Evolutionary conservation across 2,329 filamentous ascomycete species (phyloP), one percentile per base, ranked within the genome.

Genomic region (Xylaria sp.): DNA sequence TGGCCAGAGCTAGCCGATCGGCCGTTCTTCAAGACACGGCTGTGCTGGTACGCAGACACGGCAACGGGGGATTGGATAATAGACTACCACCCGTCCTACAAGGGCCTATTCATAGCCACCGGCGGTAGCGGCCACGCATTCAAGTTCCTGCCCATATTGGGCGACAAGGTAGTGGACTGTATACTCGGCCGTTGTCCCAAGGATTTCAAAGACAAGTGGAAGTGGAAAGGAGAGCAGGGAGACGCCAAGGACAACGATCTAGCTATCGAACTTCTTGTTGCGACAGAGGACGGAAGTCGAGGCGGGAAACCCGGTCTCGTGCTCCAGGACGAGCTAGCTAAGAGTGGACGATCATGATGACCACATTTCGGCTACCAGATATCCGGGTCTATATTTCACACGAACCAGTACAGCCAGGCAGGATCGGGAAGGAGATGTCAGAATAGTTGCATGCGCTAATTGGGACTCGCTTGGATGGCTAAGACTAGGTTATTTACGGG

Each of bases 1-100:
- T 71, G 81, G 62, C 77, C 77, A 6, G 79, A 80, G 9, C 79
- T 91, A 17, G 81, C 80, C 51, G 79, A 82, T 23, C 80, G 89
- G 25, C 84, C 85, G 1, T 91, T 90, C 77, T 76, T 77, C 60
- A 78, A 80, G 54, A 89, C 86, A 1, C 80, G 88, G 23, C 76
- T 92, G 54, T 92, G 90, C 77, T 92, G 90, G 90, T 92, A 92
- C 73, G 87, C 86, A 4, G 90, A 92, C 76, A 92, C 90, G 68
- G 81, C 85, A 7, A 86, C 85, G 17, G 89, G 85, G 21, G 87
- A 92, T 71, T 92, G 90, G 78, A 80, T 92, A 56, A 81, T 91
- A 62, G 85, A 88, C 70, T 87, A 88, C 74, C 89, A 92, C 69
- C 89, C 90, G 0, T 76, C 80, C 15, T 85, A 85, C 74, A 72